phyloP scores from a whole-genome alignment of 2,329 filamentous ascomycete genomes.

The Colletotrichum gigasporum region DNA sequence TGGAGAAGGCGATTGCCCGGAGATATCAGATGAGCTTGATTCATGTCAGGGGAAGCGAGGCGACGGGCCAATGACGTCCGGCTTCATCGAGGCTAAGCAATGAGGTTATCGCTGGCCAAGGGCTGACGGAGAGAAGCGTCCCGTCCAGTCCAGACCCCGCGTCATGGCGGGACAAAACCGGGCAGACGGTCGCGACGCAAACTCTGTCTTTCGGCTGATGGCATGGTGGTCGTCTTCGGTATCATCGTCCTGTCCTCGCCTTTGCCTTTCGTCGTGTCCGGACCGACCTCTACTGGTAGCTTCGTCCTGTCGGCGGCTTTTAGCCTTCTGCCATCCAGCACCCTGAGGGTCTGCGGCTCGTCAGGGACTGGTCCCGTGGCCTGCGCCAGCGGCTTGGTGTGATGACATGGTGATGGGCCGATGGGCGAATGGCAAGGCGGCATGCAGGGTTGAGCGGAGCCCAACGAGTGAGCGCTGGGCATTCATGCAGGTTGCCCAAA shows the following conservation, averaged over 20 bases:
- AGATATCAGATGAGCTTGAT: slow-evolving; percentile 27
- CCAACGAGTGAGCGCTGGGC: slow-evolving; percentile 31
- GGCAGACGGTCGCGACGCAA: not conserved
- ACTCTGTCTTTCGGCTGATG: not conserved
- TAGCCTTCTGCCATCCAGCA: not conserved
- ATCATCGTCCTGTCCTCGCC: not conserved
- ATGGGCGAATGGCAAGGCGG: slow-evolving; percentile 18
- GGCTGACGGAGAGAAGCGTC: not conserved
- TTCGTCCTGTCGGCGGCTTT: too few relatives aligned
- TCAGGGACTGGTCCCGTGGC: slow-evolving; percentile 12
- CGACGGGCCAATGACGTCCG: not conserved
- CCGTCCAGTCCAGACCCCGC: not conserved
- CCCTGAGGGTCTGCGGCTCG: not conserved
- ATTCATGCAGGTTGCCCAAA: slow-evolving; percentile 30
- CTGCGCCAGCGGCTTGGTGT: not conserved
- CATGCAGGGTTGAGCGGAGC: slow-evolving; percentile 11
- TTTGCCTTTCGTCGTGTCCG: not conserved
- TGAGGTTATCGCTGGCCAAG: not conserved
- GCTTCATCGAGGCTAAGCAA: not conserved
- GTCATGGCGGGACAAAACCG: not conserved
- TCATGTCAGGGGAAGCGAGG: not conserved
- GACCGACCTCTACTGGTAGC: not conserved
- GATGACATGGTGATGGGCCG: slow-evolving; percentile 3
- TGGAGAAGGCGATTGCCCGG: not conserved
- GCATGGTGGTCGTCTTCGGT: too few relatives aligned